These are phyloP conservation scores for Mucor velutinosus DNA, from an alignment of 371 early-diverging fungal genomes.

Conservation along the genomic window DNA sequence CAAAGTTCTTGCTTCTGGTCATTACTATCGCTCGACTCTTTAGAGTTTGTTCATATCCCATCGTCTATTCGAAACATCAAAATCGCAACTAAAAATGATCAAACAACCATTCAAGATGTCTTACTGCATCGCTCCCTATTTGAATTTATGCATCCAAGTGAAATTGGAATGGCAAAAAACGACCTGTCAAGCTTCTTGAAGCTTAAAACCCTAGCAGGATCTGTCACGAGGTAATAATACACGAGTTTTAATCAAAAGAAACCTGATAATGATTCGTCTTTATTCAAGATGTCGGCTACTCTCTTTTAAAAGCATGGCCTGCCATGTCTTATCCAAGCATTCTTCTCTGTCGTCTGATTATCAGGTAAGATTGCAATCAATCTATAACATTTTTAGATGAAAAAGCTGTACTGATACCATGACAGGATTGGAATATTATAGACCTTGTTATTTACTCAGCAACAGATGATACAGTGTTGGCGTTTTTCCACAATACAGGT, in stretches of 20 bases:
- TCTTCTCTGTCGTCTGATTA: background rate
- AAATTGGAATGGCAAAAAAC: slow-evolving; percentile 49
- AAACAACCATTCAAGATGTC: slow-evolving; percentile 32
- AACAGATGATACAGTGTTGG: slow-evolving; percentile 54
- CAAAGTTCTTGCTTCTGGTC: slow-evolving; percentile 50
- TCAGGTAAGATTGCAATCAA: background rate
- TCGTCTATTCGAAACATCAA: slow-evolving; percentile 24
- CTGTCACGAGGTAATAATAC: slow-evolving; percentile 54
- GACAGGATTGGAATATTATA: slow-evolving; percentile 42
- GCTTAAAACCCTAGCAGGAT: slow-evolving; percentile 53
- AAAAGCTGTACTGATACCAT: background rate
- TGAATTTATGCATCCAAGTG: slow-evolving; percentile 65
- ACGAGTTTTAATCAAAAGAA: background rate
- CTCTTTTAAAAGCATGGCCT: slow-evolving; percentile 1
- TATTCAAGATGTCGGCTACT: background rate
- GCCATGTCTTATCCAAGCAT: background rate
- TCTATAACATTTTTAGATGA: no score
- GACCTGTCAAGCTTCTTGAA: slow-evolving; percentile 57
- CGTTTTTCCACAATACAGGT: slow-evolving; percentile 55
- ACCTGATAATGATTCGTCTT: background rate
- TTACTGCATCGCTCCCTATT: slow-evolving; percentile 52
- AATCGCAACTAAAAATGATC: slow-evolving; percentile 13
- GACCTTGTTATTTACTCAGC: slow-evolving; percentile 61
- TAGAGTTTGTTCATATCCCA: slow-evolving; percentile 53
- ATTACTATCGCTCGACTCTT: slow-evolving; percentile 45